Percentiles rank a stretch among this genome's conserved stretches.
phyloP scores from a whole-genome alignment of 306 rosid species.

The Luffa aegyptiaca region DNA sequence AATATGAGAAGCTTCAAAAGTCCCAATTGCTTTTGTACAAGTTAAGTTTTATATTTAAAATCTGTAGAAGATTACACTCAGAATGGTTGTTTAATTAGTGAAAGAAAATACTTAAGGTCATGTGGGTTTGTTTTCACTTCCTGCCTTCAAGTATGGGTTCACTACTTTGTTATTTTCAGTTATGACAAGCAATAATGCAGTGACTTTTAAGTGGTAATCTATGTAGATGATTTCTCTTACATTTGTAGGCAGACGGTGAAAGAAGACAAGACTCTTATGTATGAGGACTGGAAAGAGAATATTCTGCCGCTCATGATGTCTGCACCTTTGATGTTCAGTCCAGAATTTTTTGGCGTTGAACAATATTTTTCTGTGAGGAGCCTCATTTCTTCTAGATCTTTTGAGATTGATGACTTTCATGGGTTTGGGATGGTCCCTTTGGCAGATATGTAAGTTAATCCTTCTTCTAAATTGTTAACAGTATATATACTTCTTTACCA shows the following conservation, averaged over 20 bases:
- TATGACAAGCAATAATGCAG: background rate
- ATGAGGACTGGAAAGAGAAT: conserved; percentile 75
- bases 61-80: background rate
- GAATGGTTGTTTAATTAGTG: background rate
- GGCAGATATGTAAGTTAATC: conserved; percentile 76
- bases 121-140: background rate
- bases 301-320: conserved; percentile 50
- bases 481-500: background rate
- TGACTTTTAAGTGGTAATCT: background rate
- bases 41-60: background rate
- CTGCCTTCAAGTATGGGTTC: background rate
- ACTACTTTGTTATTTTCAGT: background rate
- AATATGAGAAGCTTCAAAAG: background rate
- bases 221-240: conserved; percentile 25
- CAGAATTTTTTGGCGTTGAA: conserved; percentile 33
- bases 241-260: conserved; percentile 54
- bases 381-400: conserved; percentile 64
- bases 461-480: background rate
- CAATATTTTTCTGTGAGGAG: conserved; percentile 66
- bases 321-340: conserved; percentile 29
- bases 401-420: conserved; percentile 63
- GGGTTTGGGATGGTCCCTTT: conserved; percentile 92
- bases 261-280: conserved; percentile 54
- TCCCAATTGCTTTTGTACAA: background rate
- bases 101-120: background rate